Conservation (phyloP, 176 grass and related monocot genomes). For the Eragrostis curvula region DNA sequence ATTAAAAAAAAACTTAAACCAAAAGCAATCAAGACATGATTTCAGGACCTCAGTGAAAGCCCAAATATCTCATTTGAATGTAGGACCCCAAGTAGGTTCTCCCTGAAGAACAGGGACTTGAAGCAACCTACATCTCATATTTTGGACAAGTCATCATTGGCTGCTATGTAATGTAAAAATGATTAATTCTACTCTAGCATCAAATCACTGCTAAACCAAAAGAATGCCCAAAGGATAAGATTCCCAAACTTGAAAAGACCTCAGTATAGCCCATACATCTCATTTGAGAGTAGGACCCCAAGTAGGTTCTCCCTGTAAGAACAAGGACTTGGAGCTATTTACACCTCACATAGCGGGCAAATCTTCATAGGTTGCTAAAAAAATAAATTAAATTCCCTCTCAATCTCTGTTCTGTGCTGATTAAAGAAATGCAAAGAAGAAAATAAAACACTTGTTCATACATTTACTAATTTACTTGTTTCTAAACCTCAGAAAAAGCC, state of each 20-base stretch:
- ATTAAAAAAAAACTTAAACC: neutral
- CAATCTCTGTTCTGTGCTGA: neutral
- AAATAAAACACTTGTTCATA: neutral
- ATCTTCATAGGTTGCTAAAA: neutral
- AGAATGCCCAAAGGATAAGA: neutral
- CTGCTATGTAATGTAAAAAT: neutral
- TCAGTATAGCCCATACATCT: slow-evolving; percentile 20
- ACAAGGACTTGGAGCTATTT: neutral
- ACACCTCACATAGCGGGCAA: neutral
- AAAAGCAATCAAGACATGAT: neutral
- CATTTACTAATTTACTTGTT: neutral
- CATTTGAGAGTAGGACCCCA: slow-evolving; percentile 41
- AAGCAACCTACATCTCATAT: slow-evolving; percentile 29
- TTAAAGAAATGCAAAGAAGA: neutral
- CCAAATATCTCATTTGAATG: slow-evolving; percentile 35
- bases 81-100: slow-evolving; percentile 54
- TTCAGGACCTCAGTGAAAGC: slow-evolving; percentile 4
- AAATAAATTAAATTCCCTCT: neutral
- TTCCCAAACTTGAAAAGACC: no score
- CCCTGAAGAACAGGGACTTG: slow-evolving; percentile 36
- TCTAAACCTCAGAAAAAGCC: slow-evolving; percentile 36
- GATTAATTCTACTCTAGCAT: neutral
- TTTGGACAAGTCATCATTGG: neutral
- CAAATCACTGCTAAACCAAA: neutral
- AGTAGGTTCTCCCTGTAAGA: slow-evolving; percentile 53